Percentiles rank a stretch among this genome's conserved stretches.
Evolutionary conservation across 2,329 filamentous ascomycete species (phyloP).

Genomic region (Fusarium citri): DNA sequence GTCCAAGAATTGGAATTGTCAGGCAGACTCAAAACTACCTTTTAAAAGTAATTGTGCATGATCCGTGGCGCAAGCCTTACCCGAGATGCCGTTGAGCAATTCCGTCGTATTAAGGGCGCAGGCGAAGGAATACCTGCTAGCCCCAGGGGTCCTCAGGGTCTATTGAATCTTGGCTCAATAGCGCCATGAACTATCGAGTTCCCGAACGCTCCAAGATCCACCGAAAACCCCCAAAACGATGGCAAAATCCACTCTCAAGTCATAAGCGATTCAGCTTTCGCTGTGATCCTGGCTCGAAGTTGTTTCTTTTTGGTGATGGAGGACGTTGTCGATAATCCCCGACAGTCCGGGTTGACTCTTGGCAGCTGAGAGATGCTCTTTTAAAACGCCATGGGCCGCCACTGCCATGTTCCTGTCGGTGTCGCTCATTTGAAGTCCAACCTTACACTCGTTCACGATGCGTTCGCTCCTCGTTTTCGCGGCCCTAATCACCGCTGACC

Average conservation of each 20-base stretch:
- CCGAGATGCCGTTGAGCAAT: no score
- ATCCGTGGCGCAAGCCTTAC: background rate
- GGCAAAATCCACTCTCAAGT: background rate
- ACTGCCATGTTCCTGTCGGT: no score
- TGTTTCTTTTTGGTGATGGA: background rate
- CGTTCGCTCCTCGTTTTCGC: background rate
- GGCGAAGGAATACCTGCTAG: background rate
- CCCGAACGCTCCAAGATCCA: constrained; percentile 6
- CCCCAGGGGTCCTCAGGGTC: background rate
- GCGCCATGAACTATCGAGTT: background rate
- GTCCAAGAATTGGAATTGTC: fast-evolving
- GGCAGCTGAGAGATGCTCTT: background rate
- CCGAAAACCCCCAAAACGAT: background rate
- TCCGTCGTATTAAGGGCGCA: background rate
- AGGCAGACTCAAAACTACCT: background rate
- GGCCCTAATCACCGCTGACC: background rate
- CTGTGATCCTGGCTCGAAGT: background rate
- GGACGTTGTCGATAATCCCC: no score
- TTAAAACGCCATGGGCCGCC: background rate
- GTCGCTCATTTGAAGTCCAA: background rate
- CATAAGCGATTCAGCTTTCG: background rate
- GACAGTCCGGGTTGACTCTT: background rate
- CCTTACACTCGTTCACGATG: background rate
- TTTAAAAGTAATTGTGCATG: background rate
- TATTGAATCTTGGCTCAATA: constrained; percentile 7